Percentiles rank a stretch among this genome's conserved stretches.
phyloP scores from a whole-genome alignment of 2,329 filamentous ascomycete species.

The Penicillium sp. region DNA sequence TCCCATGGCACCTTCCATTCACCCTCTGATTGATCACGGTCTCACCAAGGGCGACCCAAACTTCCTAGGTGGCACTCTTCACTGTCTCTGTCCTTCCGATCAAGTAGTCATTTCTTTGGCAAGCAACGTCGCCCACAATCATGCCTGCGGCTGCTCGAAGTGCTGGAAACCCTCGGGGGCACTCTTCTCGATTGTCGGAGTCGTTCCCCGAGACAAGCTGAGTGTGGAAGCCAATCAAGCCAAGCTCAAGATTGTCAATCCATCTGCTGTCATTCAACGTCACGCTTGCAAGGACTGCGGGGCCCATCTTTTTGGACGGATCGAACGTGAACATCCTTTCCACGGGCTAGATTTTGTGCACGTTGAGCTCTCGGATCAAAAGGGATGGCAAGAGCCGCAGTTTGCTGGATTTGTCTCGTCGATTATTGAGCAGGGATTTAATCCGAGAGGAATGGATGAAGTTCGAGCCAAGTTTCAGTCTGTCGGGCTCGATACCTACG shows the following conservation, averaged over 20 bases:
- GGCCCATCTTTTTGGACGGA: slow-evolving; percentile 59
- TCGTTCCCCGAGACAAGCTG: slow-evolving; percentile 53
- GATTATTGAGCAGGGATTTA: slow-evolving; percentile 63
- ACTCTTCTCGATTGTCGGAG: slow-evolving; percentile 60
- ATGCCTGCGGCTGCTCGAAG: slow-evolving; percentile 65
- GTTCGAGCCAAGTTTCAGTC: slow-evolving; percentile 51
- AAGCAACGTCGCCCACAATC: slow-evolving; percentile 61
- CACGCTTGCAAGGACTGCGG: slow-evolving; percentile 58
- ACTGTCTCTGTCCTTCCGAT: slow-evolving; percentile 53
- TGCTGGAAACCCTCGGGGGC: slow-evolving; percentile 63
- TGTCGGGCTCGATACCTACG: slow-evolving; percentile 57
- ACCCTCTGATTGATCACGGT: slow-evolving; percentile 59
- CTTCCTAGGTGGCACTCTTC: slow-evolving; percentile 56
- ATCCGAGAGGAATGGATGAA: slow-evolving; percentile 50
- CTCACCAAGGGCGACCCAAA: slow-evolving; percentile 50
- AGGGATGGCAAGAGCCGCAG: slow-evolving; percentile 66
- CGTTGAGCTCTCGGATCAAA: slow-evolving; percentile 53
- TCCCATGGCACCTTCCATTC: slow-evolving; percentile 43
- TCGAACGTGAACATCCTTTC: slow-evolving; percentile 60
- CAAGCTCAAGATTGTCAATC: slow-evolving; percentile 55
- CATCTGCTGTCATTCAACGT: slow-evolving; percentile 54
- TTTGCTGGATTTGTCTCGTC: slow-evolving; percentile 64
- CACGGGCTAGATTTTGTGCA: slow-evolving; percentile 66
- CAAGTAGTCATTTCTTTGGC: slow-evolving; percentile 54
- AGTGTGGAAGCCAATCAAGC: slow-evolving; percentile 52